phyloP scores from a whole-genome alignment of 1,284 basidiomycete genomes.

The Mycena citricolor region DNA sequence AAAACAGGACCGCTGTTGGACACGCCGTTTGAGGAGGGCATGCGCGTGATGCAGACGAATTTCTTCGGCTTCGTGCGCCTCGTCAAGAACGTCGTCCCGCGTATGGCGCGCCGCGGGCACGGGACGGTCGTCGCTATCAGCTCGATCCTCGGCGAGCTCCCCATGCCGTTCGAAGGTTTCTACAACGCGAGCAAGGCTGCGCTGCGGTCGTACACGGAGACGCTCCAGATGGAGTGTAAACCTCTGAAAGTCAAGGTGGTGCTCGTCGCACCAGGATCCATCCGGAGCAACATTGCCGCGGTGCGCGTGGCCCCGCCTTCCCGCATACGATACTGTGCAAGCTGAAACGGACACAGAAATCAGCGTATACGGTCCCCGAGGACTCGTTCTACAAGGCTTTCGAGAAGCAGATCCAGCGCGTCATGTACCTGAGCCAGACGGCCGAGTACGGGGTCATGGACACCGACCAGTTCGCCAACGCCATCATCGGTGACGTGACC shows the following conservation, averaged over 20 bases:
- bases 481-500: constrained; percentile 16
- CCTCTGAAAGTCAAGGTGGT: constrained; percentile 64
- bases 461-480: constrained; percentile 21
- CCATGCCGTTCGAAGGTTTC: constrained; percentile 68
- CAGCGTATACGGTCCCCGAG: constrained; percentile 14
- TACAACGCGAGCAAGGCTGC: constrained; percentile 72
- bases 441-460: constrained; percentile 23
- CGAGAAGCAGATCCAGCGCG: constrained; percentile 18
- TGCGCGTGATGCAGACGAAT: constrained; percentile 59
- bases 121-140: constrained; percentile 76
- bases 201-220: constrained; percentile 57
- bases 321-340: not conserved
- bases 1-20: constrained; percentile 67
- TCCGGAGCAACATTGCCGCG: constrained; percentile 53
- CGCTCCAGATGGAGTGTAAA: constrained; percentile 67
- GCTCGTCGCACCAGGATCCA: constrained; percentile 57
- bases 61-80: constrained; percentile 61
- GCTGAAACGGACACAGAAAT: constrained; percentile 8
- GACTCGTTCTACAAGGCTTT: constrained; percentile 15
- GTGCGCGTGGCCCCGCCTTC: constrained; percentile 18
- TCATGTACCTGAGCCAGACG: constrained; percentile 21
- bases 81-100: constrained; percentile 61
- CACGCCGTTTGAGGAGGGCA: constrained; percentile 51
- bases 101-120: constrained; percentile 60
- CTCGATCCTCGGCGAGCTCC: constrained; percentile 61